These are phyloP conservation scores for Silybum marianum DNA, from an alignment of 129 eudicot genomes.

Conservation along the genomic window DNA sequence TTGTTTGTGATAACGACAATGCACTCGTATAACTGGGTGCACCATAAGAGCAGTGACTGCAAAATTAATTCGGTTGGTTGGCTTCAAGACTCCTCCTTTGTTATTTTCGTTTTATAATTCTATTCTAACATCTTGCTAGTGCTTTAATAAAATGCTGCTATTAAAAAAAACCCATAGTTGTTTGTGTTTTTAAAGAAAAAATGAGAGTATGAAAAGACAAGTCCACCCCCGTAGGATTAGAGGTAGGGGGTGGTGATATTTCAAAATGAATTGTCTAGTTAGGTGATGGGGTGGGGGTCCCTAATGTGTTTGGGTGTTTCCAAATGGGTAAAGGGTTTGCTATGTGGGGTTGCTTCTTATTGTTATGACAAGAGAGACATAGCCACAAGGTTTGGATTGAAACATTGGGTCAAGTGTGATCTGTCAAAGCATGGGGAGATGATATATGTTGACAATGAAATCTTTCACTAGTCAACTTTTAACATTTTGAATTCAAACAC, in stretches of 20 bases:
- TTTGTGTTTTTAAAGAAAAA: neutral
- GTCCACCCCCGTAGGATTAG: slow-evolving; percentile 17
- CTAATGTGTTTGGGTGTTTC: slow-evolving; percentile 20
- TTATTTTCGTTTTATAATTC: too few species aligned
- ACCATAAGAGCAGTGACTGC: too few species aligned
- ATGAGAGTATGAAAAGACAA: slow-evolving; percentile 7
- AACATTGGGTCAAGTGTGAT: slow-evolving; percentile 26
- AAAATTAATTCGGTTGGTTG: too few species aligned
- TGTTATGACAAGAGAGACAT: slow-evolving; percentile 30
- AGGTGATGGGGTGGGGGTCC: slow-evolving; percentile 38
- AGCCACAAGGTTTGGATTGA: slow-evolving; percentile 32
- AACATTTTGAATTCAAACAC: neutral
- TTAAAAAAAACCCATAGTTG: too few species aligned
- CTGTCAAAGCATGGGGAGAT: slow-evolving; percentile 43
- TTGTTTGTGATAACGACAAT: too few species aligned
- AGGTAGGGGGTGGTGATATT: slow-evolving; percentile 17
- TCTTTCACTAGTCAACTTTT: slow-evolving; percentile 27
- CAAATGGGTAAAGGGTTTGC: slow-evolving; percentile 21
- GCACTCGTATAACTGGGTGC: too few species aligned
- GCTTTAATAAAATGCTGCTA: too few species aligned
- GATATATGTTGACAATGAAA: slow-evolving; percentile 35
- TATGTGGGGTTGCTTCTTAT: slow-evolving; percentile 34
- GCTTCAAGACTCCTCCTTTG: too few species aligned
- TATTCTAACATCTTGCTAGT: too few species aligned
- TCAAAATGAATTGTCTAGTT: slow-evolving; percentile 19